phyloP scores from a whole-genome alignment of 768 basidiomycete genomes.

The Lentinula edodes region DNA sequence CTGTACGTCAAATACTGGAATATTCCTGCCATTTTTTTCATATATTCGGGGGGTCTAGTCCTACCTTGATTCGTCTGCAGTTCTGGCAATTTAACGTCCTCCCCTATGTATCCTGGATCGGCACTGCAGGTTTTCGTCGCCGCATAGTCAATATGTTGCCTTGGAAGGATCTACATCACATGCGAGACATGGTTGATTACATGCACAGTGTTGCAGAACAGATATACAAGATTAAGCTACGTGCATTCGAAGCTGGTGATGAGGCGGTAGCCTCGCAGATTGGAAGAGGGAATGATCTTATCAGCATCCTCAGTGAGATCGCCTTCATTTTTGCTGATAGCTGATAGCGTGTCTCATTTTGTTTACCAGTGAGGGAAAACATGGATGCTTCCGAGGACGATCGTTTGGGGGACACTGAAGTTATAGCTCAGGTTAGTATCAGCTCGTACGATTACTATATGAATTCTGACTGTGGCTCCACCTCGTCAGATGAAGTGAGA shows the following conservation, averaged over 20 bases:
- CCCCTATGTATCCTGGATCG: conserved; percentile 18
- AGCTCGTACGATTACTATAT: background rate
- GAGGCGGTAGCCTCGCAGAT: conserved; percentile 19
- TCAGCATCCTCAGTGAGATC: conserved; percentile 26
- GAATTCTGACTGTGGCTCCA: background rate
- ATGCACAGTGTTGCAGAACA: conserved; percentile 20
- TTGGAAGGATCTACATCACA: conserved; percentile 14
- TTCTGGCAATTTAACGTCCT: conserved; percentile 13
- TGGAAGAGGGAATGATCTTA: conserved; percentile 28
- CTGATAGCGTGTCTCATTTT: conserved; percentile 4
- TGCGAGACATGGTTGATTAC: conserved; percentile 21
- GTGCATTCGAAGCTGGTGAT: conserved; percentile 18
- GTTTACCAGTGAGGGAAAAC: conserved; percentile 28
- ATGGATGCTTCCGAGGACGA: conserved; percentile 23
- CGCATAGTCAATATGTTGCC: conserved; percentile 18
- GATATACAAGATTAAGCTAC: conserved; percentile 23
- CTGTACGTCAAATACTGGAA: background rate
- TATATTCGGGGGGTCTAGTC: background rate
- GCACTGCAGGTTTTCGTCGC: conserved; percentile 21
- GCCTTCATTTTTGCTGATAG: conserved; percentile 15
- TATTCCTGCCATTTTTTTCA: background rate
- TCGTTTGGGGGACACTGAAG: conserved; percentile 25
- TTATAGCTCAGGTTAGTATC: conserved; percentile 26
- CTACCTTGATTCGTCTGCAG: background rate
- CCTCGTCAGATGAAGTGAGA: conserved; percentile 6